A percentile compares a stretch with the other conserved stretches of the same genome.
Conservation (phyloP, 495 filamentous ascomycete genomes). For the Hypomontagnella submonticulosa region DNA sequence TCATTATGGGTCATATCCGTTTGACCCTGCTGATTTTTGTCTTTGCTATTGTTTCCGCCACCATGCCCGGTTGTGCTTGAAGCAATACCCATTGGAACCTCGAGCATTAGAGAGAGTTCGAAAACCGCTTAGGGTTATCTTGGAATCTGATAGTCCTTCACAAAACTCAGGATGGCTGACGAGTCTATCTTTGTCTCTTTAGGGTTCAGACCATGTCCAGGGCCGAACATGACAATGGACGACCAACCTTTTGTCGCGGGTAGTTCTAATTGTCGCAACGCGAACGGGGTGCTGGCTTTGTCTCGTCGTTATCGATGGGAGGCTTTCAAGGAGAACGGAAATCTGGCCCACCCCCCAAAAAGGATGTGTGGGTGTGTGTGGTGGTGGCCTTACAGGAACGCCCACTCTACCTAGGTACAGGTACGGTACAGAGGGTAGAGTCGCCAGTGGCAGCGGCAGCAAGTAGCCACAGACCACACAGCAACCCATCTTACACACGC, state of each 20-base stretch:
- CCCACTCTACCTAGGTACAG: slow-evolving; percentile 28
- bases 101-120: slow-evolving; percentile 34
- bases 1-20: slow-evolving; percentile 3
- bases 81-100: slow-evolving; percentile 40
- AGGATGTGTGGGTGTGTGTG: slow-evolving; percentile 34
- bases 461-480: neutral
- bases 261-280: slow-evolving; percentile 31
- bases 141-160: slow-evolving; percentile 22
- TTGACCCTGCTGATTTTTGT: slow-evolving; percentile 26
- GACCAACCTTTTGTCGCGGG: slow-evolving; percentile 38
- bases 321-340: slow-evolving; percentile 38
- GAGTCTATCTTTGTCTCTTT: slow-evolving; percentile 37
- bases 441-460: slow-evolving; percentile 3
- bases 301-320: slow-evolving; percentile 41
- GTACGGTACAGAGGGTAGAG: slow-evolving; percentile 29
- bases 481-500: slow-evolving; percentile 35
- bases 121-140: slow-evolving; percentile 19
- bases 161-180: slow-evolving; percentile 23
- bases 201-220: slow-evolving; percentile 35
- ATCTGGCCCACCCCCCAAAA: slow-evolving; percentile 39
- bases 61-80: slow-evolving; percentile 39
- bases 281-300: slow-evolving; percentile 41
- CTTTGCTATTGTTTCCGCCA: slow-evolving; percentile 32
- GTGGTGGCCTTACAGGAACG: slow-evolving; percentile 42
- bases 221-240: slow-evolving; percentile 32